These are phyloP conservation scores for Eremothecium cymbalariae DNA, from an alignment of 1,139 yeast genomes.

Conservation along the genomic window DNA sequence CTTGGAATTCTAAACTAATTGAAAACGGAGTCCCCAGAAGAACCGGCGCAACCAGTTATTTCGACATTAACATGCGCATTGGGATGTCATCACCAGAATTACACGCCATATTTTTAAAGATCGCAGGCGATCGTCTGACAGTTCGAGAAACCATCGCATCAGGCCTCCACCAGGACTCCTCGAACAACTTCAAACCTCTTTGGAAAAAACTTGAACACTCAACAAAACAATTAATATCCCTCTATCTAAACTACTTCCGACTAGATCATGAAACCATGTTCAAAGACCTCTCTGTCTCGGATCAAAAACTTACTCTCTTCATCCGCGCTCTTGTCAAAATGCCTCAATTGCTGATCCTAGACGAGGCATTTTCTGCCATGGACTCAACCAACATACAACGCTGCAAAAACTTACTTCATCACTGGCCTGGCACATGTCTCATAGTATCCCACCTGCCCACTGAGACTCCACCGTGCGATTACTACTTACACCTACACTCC, in stretches of 20 bases:
- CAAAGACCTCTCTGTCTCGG: conserved; percentile 51
- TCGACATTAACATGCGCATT: conserved; percentile 67
- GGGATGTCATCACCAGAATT: conserved; percentile 91
- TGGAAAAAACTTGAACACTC: conserved; percentile 34
- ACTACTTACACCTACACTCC: conserved; percentile 39
- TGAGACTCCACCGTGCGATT: conserved; percentile 53
- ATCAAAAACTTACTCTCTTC: conserved; percentile 73
- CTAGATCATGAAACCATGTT: conserved; percentile 34
- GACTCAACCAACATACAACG: conserved; percentile 53
- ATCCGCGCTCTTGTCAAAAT: conserved; percentile 66
- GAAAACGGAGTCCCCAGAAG: conserved; percentile 61
- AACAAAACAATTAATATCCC: conserved; percentile 33
- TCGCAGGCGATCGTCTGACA: conserved; percentile 34
- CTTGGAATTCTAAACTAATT: conserved; percentile 69
- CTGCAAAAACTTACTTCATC: conserved; percentile 58
- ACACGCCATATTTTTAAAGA: conserved; percentile 69
- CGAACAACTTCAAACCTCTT: conserved; percentile 36
- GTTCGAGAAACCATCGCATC: conserved; percentile 58
- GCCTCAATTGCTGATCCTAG: conserved; percentile 73
- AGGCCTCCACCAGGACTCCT: conserved; percentile 64
- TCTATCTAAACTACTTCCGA: conserved; percentile 33
- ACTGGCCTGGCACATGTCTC: conserved; percentile 61
- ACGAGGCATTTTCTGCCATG: conserved; percentile 93
- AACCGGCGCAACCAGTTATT: conserved; percentile 70
- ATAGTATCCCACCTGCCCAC: conserved; percentile 66